phyloP scores from a whole-genome alignment of 2,329 filamentous ascomycete species.

The Hawksworthiomyces lignivorus region DNA sequence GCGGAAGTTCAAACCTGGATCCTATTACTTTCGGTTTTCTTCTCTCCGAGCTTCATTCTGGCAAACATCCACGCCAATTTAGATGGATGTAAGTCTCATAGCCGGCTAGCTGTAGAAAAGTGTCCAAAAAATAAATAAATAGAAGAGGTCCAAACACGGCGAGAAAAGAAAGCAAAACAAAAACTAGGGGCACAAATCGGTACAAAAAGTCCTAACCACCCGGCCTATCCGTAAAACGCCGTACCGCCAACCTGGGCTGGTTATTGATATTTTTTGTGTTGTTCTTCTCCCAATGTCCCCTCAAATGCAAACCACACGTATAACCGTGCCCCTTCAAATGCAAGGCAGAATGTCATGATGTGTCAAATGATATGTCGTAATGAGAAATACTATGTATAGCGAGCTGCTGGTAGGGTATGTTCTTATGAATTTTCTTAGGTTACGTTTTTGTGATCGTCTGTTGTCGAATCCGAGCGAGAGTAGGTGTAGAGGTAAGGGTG shows the following conservation, averaged over 20 bases:
- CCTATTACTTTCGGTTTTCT: too few species aligned
- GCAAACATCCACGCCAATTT: too few species aligned
- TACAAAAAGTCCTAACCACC: not conserved
- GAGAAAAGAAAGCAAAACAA: not conserved
- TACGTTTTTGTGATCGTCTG: too few species aligned
- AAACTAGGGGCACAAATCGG: not conserved
- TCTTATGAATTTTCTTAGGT: too few species aligned
- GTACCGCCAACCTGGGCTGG: slow-evolving; percentile 8
- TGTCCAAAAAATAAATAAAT: not conserved
- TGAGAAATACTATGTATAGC: too few species aligned
- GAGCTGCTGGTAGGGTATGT: too few species aligned
- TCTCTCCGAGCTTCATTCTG: too few species aligned
- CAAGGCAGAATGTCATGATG: slow-evolving; percentile 7
- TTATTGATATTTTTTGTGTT: not conserved
- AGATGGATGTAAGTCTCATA: too few species aligned
- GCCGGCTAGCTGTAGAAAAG: too few species aligned
- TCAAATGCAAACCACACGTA: slow-evolving; percentile 8
- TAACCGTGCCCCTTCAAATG: slow-evolving; percentile 5
- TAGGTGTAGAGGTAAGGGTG: too few species aligned
- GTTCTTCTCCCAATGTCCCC: slow-evolving; percentile 6
- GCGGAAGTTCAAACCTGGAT: too few species aligned
- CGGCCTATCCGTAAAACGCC: not conserved
- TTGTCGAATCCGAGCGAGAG: too few species aligned
- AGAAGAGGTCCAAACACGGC: not conserved
- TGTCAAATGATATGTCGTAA: slow-evolving; percentile 1